Conservation (phyloP, 1,139 yeast species). For the Sugiyamaella japonica region DNA sequence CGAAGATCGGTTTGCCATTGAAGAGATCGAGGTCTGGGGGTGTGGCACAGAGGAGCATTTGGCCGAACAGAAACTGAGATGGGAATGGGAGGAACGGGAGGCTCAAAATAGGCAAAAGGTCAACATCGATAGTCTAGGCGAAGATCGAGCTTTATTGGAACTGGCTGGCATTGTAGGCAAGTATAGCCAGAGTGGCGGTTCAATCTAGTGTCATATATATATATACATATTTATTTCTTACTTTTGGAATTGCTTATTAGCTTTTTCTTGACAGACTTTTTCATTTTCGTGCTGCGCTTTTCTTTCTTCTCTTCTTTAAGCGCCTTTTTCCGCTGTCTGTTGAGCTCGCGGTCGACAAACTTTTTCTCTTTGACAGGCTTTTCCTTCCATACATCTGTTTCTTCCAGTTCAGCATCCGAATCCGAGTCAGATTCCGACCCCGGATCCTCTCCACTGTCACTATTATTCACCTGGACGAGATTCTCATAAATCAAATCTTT, state of each 20-base stretch:
- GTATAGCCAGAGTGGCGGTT: constrained; percentile 62
- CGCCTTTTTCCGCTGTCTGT: constrained; percentile 79
- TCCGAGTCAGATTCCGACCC: constrained; percentile 36
- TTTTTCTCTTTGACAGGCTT: constrained; percentile 56
- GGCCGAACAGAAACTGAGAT: constrained; percentile 68
- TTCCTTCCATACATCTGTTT: constrained; percentile 49
- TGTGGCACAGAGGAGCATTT: constrained; percentile 76
- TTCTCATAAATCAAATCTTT: constrained; percentile 59
- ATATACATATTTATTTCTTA: constrained; percentile 20
- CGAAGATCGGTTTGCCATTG: constrained; percentile 71
- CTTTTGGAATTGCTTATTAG: constrained; percentile 35
- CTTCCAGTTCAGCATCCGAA: constrained; percentile 43
- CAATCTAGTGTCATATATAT: constrained; percentile 35
- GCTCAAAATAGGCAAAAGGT: constrained; percentile 75
- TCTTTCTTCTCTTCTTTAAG: constrained; percentile 84
- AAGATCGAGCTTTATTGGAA: constrained; percentile 82
- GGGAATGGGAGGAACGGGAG: constrained; percentile 93
- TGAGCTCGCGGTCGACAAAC: constrained; percentile 79
- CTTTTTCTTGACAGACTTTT: constrained; percentile 81
- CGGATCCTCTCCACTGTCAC: constrained; percentile 32
- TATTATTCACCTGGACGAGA: constrained; percentile 34
- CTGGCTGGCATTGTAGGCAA: constrained; percentile 89
- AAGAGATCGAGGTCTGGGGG: constrained; percentile 90
- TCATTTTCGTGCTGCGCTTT: constrained; percentile 86
- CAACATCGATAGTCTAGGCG: constrained; percentile 65